phyloP scores from a whole-genome alignment of 345 rosid genomes.

The Microcos paniculata region DNA sequence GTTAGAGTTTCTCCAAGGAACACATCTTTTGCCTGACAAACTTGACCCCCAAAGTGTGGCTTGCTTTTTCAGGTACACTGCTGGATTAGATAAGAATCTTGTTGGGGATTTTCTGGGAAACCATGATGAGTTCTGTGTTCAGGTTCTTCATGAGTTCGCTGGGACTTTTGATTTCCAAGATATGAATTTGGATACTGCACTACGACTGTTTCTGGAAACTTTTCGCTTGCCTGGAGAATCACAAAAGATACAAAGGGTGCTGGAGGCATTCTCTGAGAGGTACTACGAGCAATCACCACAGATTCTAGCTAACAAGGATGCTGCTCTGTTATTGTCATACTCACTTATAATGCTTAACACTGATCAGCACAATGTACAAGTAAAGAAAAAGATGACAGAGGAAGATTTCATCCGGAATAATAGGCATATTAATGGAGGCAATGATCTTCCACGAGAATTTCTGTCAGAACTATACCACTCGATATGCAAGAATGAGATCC shows the following conservation, averaged over 20 bases:
- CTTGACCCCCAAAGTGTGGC: constrained; percentile 99
- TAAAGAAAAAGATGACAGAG: constrained; percentile 98
- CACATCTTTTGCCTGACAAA: constrained; percentile 95
- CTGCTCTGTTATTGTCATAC: constrained; percentile 89
- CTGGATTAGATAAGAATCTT: constrained; percentile 97
- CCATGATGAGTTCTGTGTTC: constrained; percentile 97
- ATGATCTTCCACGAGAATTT: constrained; percentile 84
- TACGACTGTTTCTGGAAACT: constrained; percentile 89
- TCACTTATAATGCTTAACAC: constrained; percentile 98
- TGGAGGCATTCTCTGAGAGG: constrained; percentile 97
- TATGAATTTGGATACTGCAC: constrained; percentile 96
- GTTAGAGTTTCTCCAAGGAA: constrained; percentile 96
- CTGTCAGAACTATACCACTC: constrained; percentile 82
- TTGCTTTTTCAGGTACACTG: constrained; percentile 95
- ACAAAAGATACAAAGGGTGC: constrained; percentile 96
- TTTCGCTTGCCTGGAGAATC: constrained; percentile 98
- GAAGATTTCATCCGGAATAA: constrained; percentile 96
- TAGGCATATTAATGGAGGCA: constrained; percentile 92
- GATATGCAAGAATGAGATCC: constrained; percentile 95
- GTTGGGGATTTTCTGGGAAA: constrained; percentile 98
- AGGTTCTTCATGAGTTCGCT: constrained; percentile 99
- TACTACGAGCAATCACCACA: constrained; percentile 93
- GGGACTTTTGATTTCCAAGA: constrained; percentile 97
- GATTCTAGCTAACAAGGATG: constrained; percentile 92
- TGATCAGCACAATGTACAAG: constrained; percentile 96